phyloP scores from a whole-genome alignment of 768 basidiomycete species.

The Nevesoporus exiguus region DNA sequence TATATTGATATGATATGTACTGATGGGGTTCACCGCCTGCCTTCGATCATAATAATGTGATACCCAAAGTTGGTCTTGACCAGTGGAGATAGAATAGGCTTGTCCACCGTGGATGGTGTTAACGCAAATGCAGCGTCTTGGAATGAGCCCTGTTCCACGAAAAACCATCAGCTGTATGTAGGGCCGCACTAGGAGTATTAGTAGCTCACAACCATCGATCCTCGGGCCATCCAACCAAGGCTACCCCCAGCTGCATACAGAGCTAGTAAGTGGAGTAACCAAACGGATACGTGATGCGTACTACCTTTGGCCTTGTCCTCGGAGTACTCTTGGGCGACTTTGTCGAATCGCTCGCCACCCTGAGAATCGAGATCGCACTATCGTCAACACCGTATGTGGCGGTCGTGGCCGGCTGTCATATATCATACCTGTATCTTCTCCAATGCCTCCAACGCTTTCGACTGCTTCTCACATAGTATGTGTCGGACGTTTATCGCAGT shows the following conservation, averaged over 20 bases:
- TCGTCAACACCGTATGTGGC: neutral
- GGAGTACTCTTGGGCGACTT: conserved; percentile 86
- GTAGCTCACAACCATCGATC: conserved; percentile 71
- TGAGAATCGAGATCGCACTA: conserved; percentile 23
- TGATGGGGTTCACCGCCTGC: conserved; percentile 47
- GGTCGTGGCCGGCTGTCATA: neutral
- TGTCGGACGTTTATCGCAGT: conserved; percentile 84
- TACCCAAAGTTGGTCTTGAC: conserved; percentile 85
- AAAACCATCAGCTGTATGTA: neutral
- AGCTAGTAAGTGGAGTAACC: conserved; percentile 2
- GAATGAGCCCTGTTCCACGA: conserved; percentile 52
- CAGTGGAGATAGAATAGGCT: conserved; percentile 64
- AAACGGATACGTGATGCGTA: neutral
- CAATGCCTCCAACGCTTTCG: conserved; percentile 73
- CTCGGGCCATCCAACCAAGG: conserved; percentile 82
- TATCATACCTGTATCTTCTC: conserved; percentile 67
- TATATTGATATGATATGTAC: conserved; percentile 23
- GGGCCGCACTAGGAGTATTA: neutral
- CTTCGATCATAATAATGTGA: conserved; percentile 91
- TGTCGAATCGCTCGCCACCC: conserved; percentile 82
- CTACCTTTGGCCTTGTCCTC: conserved; percentile 88
- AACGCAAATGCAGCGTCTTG: conserved; percentile 88
- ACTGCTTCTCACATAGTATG: conserved; percentile 85
- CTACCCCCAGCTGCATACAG: conserved; percentile 66
- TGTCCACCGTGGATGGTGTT: conserved; percentile 75